A percentile compares a stretch with the other conserved stretches of the same genome.
These are phyloP conservation scores for Metarhizium robertsii DNA, from an alignment of 2,329 filamentous ascomycete genomes.

Conservation along the genomic window DNA sequence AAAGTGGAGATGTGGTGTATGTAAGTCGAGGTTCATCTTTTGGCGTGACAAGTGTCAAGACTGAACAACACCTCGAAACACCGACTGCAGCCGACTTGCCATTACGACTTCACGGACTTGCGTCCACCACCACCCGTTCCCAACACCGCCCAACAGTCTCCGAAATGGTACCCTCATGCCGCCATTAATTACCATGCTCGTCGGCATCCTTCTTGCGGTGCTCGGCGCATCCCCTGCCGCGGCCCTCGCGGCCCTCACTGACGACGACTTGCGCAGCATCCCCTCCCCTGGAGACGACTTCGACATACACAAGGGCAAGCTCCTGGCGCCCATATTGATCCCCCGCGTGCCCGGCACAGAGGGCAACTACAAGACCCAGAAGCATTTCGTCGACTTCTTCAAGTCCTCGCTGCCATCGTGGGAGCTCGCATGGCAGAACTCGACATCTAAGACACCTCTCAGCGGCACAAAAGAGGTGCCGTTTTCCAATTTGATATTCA, in stretches of 20 bases:
- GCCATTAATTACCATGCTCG: conserved; percentile 4
- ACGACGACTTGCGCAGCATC: conserved; percentile 62
- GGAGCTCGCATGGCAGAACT: conserved; percentile 79
- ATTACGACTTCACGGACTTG: background rate
- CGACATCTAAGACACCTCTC: conserved; percentile 72
- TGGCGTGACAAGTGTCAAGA: background rate
- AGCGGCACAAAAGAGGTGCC: conserved; percentile 63
- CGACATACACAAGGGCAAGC: conserved; percentile 62
- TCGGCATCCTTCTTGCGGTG: background rate
- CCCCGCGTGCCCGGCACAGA: conserved; percentile 82
- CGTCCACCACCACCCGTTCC: too few relatives aligned
- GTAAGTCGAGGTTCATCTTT: too few relatives aligned
- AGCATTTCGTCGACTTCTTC: conserved; percentile 83
- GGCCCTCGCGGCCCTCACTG: conserved; percentile 52
- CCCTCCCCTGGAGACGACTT: conserved; percentile 68
- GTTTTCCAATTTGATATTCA: conserved; percentile 80
- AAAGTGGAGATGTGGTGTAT: background rate
- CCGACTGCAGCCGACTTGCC: background rate
- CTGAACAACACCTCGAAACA: background rate
- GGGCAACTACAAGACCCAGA: conserved; percentile 62
- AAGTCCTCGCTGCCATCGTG: conserved; percentile 63
- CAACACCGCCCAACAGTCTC: too few relatives aligned
- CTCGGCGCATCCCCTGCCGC: conserved; percentile 12
- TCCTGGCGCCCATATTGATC: conserved; percentile 79
- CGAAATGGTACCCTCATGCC: background rate